These are phyloP conservation scores for Alternaria brassicicola DNA, from an alignment of 2,329 filamentous ascomycete species.

Conservation along the genomic window DNA sequence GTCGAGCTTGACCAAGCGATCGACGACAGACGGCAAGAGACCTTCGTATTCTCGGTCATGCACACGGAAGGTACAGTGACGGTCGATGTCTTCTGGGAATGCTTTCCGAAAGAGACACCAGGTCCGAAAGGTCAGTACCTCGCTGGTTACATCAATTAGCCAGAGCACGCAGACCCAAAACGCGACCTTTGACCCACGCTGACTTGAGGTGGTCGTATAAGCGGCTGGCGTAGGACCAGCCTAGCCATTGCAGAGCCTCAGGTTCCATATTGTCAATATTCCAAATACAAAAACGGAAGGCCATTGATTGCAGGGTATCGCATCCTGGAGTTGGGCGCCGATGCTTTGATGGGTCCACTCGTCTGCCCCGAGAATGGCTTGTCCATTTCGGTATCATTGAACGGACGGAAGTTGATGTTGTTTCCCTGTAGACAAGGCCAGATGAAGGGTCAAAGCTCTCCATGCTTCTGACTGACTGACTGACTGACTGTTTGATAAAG, in stretches of 20 bases:
- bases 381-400: slow-evolving; percentile 31
- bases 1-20: slow-evolving; percentile 21
- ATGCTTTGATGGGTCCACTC: slow-evolving; percentile 15
- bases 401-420: slow-evolving; percentile 8
- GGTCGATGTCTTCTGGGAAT: slow-evolving; percentile 25
- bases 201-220: slow-evolving; percentile 24
- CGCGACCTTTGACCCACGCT: slow-evolving; percentile 14
- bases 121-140: slow-evolving; percentile 20
- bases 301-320: slow-evolving; percentile 25
- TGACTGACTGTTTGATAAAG: neutral
- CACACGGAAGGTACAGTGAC: slow-evolving; percentile 17
- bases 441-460: slow-evolving; percentile 10
- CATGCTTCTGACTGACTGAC: slow-evolving; percentile 3
- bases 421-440: slow-evolving; percentile 29
- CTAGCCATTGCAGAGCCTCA: slow-evolving; percentile 24
- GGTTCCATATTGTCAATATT: slow-evolving; percentile 23
- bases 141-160: slow-evolving; percentile 11
- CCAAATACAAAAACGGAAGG: slow-evolving; percentile 26
- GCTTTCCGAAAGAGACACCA: slow-evolving; percentile 27
- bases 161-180: neutral
- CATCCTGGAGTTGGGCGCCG: slow-evolving; percentile 15
- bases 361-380: slow-evolving; percentile 18
- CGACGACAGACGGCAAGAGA: slow-evolving; percentile 19
- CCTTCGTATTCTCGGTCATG: neutral
- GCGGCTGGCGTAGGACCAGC: slow-evolving; percentile 24